These are phyloP conservation scores for Fraxinus pennsylvanica DNA, from an alignment of 257 asterid species.

Conservation along the genomic window DNA sequence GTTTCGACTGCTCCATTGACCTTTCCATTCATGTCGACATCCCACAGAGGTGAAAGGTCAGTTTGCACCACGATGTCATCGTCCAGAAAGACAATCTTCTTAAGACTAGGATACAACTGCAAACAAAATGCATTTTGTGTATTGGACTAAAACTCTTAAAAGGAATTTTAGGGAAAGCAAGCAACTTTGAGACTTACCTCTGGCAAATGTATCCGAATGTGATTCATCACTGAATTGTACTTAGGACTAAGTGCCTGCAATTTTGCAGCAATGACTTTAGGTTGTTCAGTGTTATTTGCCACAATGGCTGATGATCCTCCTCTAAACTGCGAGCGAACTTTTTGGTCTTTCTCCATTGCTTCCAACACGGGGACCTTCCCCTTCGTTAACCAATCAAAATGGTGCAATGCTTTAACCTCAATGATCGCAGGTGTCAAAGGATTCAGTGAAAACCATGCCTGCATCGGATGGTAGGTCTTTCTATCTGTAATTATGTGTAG, in stretches of 20 bases:
- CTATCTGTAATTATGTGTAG: conserved; percentile 81
- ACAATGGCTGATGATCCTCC: conserved; percentile 95
- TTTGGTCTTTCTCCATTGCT: conserved; percentile 97
- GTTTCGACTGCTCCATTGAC: conserved; percentile 97
- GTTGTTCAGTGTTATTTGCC: conserved; percentile 78
- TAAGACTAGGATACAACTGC: conserved; percentile 88
- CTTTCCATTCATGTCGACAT: conserved; percentile 81
- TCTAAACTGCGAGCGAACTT: conserved; percentile 70
- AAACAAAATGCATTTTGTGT: conserved; percentile 18
- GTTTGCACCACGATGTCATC: conserved; percentile 92
- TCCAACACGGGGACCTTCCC: conserved; percentile 92
- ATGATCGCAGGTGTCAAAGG: conserved; percentile 70
- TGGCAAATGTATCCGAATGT: conserved; percentile 88
- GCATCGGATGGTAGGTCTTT: conserved; percentile 91
- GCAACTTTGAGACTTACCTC: conserved; percentile 53
- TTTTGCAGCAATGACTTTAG: conserved; percentile 80
- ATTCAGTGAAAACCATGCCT: conserved; percentile 94
- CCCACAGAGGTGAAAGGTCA: conserved; percentile 94
- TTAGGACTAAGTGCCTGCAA: conserved; percentile 95
- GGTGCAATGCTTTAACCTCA: conserved; percentile 89
- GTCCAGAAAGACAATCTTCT: conserved; percentile 83
- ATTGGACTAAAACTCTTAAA: background rate
- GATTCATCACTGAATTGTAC: conserved; percentile 87
- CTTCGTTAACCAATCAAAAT: conserved; percentile 91
- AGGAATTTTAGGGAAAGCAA: conserved; percentile 7